Evolutionary conservation across 2,329 filamentous ascomycete species (phyloP), one percentile per base, ranked within the genome.

Genomic region (Fusarium annulatum): DNA sequence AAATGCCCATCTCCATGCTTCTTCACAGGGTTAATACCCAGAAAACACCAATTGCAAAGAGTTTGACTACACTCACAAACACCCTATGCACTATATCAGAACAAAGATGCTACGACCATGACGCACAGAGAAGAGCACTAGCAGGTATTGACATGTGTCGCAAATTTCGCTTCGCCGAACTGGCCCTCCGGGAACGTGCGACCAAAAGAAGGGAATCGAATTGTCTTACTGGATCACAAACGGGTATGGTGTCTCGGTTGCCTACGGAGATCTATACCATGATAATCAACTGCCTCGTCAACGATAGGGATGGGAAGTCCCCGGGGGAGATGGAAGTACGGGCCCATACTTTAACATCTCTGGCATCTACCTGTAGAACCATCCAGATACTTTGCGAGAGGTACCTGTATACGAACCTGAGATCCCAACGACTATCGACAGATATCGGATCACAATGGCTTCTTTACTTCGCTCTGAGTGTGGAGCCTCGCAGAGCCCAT

Each of bases 401-500:
- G 21, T 9, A 49, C 28, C n/a, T 49, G 7, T 49, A 49, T 18
- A 49, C 21, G 0, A 11, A 33, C 19, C 28, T 3, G 7, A n/a
- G 28, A 33, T 49, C 46, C 21, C 15, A 33, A 12, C 16, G 33
- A 34, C n/a, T 52, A 15, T 65, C 12, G 39, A 52, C 8, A 49
- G 10, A 9, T n/a, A 3, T 36, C 34, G 21, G 38, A 16, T 30
- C 34, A 4, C 61, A 66, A 2, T 74, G 67, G 58, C 39, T 21
- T 0, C 55, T 76, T 21, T 26, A 33, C 1, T 64, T 73, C 19
- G 21, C 61, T 1, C 21, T 76, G 5, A 23, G 36, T 6, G 30
- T 73, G 4, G 64, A 71, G 11, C 71, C 73, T n/a, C 52, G 36
- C 4, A 59, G 71, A 2, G 42, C 51, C 7, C n/a, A 3, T 3